Conservation (phyloP, 202 grass and related monocot genomes). For the Sporobolus alterniflorus region DNA sequence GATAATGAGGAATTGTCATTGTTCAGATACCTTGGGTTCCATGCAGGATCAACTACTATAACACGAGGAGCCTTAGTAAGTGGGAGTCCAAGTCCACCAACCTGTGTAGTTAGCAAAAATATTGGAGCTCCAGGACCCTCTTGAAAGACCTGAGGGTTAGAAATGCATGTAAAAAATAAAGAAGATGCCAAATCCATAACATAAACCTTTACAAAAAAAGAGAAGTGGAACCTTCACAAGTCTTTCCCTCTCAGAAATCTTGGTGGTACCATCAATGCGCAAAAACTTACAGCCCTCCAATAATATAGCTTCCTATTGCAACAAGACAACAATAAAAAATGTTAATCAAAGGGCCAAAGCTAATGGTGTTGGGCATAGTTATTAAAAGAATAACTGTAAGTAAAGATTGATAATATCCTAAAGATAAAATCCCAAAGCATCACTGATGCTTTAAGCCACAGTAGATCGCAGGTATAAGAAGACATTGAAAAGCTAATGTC, state of each 20-base stretch:
- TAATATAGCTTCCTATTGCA: slow-evolving; percentile 77
- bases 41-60: slow-evolving; percentile 98
- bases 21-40: slow-evolving; percentile 86
- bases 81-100: slow-evolving; percentile 97
- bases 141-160: slow-evolving; percentile 77
- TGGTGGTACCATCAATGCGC: slow-evolving; percentile 92
- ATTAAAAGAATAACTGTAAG: slow-evolving; percentile 13
- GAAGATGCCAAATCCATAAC: slow-evolving; percentile 10
- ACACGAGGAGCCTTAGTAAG: slow-evolving; percentile 91
- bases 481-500: slow-evolving; percentile 11
- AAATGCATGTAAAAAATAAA: slow-evolving; percentile 40
- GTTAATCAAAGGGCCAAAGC: slow-evolving; percentile 24
- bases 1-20: background rate
- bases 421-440: slow-evolving; percentile 10
- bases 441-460: background rate
- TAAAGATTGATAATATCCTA: slow-evolving; percentile 3
- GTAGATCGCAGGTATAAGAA: slow-evolving; percentile 15
- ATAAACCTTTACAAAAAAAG: slow-evolving; percentile 4
- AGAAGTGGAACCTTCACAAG: slow-evolving; percentile 76
- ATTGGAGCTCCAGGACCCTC: slow-evolving; percentile 82
- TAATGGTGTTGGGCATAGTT: background rate
- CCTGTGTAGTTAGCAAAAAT: slow-evolving; percentile 95
- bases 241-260: slow-evolving; percentile 78
- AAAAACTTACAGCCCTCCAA: slow-evolving; percentile 81
- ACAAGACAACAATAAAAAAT: slow-evolving; percentile 36